Conservation (phyloP, 1,139 yeast species). For the Torulaspora globosa region DNA sequence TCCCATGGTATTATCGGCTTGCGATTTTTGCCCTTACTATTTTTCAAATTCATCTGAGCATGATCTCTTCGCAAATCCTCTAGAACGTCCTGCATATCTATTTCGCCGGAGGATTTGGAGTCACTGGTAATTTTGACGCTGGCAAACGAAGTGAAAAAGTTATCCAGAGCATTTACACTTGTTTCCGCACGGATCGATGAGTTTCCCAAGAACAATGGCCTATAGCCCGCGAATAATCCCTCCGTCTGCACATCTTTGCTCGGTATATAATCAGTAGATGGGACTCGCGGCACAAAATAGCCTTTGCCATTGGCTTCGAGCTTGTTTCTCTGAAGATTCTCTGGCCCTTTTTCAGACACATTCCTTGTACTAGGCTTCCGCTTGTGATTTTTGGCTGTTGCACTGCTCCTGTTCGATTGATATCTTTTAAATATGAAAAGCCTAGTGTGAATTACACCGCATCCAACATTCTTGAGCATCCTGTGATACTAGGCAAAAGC, state of each 20-base stretch:
- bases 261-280: conserved; percentile 32
- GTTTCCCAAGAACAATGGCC: conserved; percentile 37
- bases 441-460: neutral
- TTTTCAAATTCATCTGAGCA: conserved; percentile 12
- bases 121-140: conserved; percentile 18
- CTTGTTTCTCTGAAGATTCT: neutral
- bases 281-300: conserved; percentile 30
- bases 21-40: conserved; percentile 13
- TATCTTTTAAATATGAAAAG: conserved; percentile 4
- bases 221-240: conserved; percentile 37
- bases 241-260: conserved; percentile 31
- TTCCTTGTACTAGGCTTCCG: neutral
- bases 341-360: neutral
- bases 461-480: neutral
- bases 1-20: conserved; percentile 37
- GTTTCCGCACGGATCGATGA: conserved; percentile 24
- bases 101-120: conserved; percentile 11
- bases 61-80: conserved; percentile 20
- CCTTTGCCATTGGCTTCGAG: neutral
- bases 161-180: conserved; percentile 16
- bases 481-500: neutral
- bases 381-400: conserved; percentile 1
- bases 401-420: conserved; percentile 9
- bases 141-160: conserved; percentile 23
- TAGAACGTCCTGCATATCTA: conserved; percentile 21